Evolutionary conservation across 805 yeast genomes (phyloP).

Genomic region (Lachancea fermentati): DNA sequence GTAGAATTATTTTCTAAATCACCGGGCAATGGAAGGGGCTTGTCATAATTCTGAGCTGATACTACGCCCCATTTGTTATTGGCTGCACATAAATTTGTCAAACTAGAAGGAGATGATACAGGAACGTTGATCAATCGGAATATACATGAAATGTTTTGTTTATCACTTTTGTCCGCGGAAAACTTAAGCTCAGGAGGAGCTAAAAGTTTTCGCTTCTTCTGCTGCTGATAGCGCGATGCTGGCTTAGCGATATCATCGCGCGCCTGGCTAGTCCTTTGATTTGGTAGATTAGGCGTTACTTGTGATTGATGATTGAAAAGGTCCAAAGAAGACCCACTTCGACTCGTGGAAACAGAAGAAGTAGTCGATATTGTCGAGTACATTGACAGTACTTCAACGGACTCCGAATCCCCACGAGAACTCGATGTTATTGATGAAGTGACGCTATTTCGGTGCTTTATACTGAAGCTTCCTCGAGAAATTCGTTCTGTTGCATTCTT

Average conservation of each 20-base stretch:
- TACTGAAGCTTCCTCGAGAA: background rate
- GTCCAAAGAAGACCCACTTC: conserved; percentile 16
- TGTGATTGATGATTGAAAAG: conserved; percentile 6
- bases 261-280: conserved; percentile 1
- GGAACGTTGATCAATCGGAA: conserved; percentile 6
- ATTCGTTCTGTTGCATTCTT: background rate
- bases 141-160: conserved; percentile 3
- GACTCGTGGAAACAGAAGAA: conserved; percentile 12
- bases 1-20: conserved; percentile 2
- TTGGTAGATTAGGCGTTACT: background rate
- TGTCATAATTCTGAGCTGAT: conserved; percentile 18
- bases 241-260: conserved; percentile 1
- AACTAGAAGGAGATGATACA: conserved; percentile 8
- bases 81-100: conserved; percentile 16
- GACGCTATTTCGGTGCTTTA: background rate
- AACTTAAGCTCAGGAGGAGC: conserved; percentile 21
- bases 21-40: conserved; percentile 18
- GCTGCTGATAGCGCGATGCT: background rate
- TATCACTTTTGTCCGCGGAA: conserved; percentile 4
- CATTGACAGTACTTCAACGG: conserved; percentile 20
- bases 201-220: conserved; percentile 16
- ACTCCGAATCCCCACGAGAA: conserved; percentile 8
- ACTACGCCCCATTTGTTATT: conserved; percentile 22
- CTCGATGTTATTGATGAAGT: background rate
- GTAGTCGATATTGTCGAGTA: conserved; percentile 18